Conservation (phyloP, 176 grass and related monocot genomes). For the Triticum aestivum region IWGSC_CS_RefSeq_v2.1 NC_057797.1:772086942-772087441, state of each 20-base stretch:
- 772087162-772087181: constrained; percentile 58
- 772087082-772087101: neutral
- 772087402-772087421: constrained; percentile 1
- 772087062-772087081: neutral
- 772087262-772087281: constrained; percentile 88
- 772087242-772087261: constrained; percentile 93
- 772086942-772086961: neutral
- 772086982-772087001: neutral
- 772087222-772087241: constrained; percentile 98
- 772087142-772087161: neutral
- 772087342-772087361: neutral
- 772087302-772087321: constrained; percentile 92
- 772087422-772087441: neutral
- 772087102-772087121: neutral
- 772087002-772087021: neutral
- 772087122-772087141: neutral
- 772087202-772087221: constrained; percentile 96
- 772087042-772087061: neutral
- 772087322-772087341: constrained; percentile 22
- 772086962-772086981: neutral
- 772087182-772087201: constrained; percentile 96
- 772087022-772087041: neutral
- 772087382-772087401: constrained; percentile 1
- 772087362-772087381: neutral
- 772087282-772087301: constrained; percentile 82